Evolutionary conservation across 1,139 yeast species (phyloP).

Genomic region (Saccharomyces hybrid): DNA sequence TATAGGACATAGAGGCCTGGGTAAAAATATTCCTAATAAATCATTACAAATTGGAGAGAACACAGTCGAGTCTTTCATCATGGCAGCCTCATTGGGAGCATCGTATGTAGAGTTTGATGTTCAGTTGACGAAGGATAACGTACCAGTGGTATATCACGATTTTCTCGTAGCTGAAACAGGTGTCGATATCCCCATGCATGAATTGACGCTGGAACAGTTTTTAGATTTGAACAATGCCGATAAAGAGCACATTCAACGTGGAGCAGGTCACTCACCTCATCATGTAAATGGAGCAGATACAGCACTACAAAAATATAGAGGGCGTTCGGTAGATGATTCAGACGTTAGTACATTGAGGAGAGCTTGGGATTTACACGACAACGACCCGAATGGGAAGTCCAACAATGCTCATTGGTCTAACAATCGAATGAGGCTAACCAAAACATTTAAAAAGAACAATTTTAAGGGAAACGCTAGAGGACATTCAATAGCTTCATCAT

Average conservation of each 20-base stretch:
- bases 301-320: neutral
- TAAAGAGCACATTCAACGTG: conserved; percentile 15
- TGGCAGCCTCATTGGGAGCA: conserved; percentile 93
- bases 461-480: conserved; percentile 93
- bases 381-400: conserved; percentile 3
- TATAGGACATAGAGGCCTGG: conserved; percentile 94
- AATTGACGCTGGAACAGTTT: conserved; percentile 84
- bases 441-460: conserved; percentile 79
- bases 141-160: conserved; percentile 94
- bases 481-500: conserved; percentile 80
- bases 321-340: conserved; percentile 4
- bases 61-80: conserved; percentile 90
- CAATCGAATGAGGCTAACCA: conserved; percentile 76
- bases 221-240: conserved; percentile 46
- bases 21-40: conserved; percentile 70
- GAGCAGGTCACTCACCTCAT: neutral
- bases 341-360: conserved; percentile 1
- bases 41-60: conserved; percentile 93
- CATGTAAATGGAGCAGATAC: neutral
- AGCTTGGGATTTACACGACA: conserved; percentile 7
- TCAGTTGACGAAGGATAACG: conserved; percentile 85
- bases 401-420: conserved; percentile 33
- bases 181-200: conserved; percentile 93
- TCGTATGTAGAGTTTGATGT: conserved; percentile 94
- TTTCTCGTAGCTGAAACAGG: conserved; percentile 94